A percentile compares a stretch with the other conserved stretches of the same genome.
phyloP scores from a whole-genome alignment of 2,329 filamentous ascomycete species.

The Aspergillus udagawae region DNA sequence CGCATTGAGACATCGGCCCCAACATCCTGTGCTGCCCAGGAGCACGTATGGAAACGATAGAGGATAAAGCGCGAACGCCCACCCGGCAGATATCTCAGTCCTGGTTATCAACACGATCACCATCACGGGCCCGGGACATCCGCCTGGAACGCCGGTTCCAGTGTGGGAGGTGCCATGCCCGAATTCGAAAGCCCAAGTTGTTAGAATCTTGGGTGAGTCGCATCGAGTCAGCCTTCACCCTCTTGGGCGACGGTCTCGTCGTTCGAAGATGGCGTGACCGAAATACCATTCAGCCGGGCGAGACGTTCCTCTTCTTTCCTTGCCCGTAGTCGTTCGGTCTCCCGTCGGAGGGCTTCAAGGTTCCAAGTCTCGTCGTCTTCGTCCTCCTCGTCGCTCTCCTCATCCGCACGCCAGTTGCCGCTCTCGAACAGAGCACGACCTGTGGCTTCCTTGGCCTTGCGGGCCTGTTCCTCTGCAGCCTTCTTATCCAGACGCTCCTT shows the following conservation, averaged over 20 bases:
- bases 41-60: constrained; percentile 13
- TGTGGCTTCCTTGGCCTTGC: constrained; percentile 89
- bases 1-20: constrained; percentile 8
- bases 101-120: constrained; percentile 20
- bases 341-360: constrained; percentile 72
- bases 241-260: constrained; percentile 20
- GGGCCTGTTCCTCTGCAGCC: constrained; percentile 84
- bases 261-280: constrained; percentile 16
- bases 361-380: constrained; percentile 66
- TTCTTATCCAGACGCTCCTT: constrained; percentile 92
- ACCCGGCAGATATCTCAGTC: constrained; percentile 22
- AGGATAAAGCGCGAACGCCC: constrained; percentile 15
- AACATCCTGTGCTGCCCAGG: constrained; percentile 4
- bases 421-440: constrained; percentile 94
- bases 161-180: constrained; percentile 16
- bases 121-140: constrained; percentile 18
- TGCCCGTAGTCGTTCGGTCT: constrained; percentile 73
- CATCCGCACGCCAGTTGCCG: constrained; percentile 76
- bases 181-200: constrained; percentile 26
- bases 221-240: constrained; percentile 24
- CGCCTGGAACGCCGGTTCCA: constrained; percentile 17
- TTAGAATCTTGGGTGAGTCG: constrained; percentile 16
- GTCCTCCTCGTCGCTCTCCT: constrained; percentile 58
- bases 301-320: constrained; percentile 74
- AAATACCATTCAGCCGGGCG: constrained; percentile 31